Evolutionary conservation across 106 monocot genomes (phyloP).

Genomic region (Dioscorea zingiberensis): DNA sequence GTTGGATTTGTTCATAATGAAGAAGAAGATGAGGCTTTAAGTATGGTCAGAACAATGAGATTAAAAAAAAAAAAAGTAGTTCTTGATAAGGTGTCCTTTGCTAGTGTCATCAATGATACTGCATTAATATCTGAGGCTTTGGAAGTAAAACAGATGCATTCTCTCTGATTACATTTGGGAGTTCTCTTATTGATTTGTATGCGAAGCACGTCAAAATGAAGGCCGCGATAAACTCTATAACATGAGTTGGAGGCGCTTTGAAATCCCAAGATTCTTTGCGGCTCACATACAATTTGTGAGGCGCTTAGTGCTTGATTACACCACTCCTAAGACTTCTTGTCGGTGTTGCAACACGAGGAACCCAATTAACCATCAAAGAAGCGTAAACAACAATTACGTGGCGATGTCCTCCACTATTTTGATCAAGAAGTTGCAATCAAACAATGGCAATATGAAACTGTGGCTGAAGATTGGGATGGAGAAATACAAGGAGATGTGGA

Average conservation of each 20-base stretch:
- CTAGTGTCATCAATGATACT: slow-evolving; percentile 44
- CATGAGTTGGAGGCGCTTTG: too few species aligned
- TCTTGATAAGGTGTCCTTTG: slow-evolving; percentile 48
- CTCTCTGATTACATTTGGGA: slow-evolving; percentile 37
- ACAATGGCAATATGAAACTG: slow-evolving; percentile 83
- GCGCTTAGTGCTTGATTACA: slow-evolving; percentile 53
- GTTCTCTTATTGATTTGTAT: slow-evolving; percentile 67
- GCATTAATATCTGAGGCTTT: slow-evolving; percentile 21
- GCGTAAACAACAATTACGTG: slow-evolving; percentile 37
- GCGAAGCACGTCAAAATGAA: slow-evolving; percentile 37
- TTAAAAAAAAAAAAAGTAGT: slow-evolving; percentile 8
- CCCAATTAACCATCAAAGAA: slow-evolving; percentile 21
- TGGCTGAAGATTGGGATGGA: slow-evolving; percentile 89
- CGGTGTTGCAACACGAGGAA: slow-evolving; percentile 21
- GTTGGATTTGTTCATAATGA: slow-evolving; percentile 32
- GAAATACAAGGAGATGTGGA: slow-evolving; percentile 75
- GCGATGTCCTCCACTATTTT: slow-evolving; percentile 53
- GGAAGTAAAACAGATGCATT: slow-evolving; percentile 48
- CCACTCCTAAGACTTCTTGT: too few species aligned
- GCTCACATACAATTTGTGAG: slow-evolving; percentile 56
- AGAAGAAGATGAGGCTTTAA: slow-evolving; percentile 35
- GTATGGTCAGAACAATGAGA: slow-evolving; percentile 37
- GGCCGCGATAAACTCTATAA: too few species aligned
- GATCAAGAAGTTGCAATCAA: slow-evolving; percentile 51
- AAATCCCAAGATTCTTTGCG: too few species aligned